Conservation (phyloP, 352 stramenopile genomes). For the Pythium aquatile region DNA sequence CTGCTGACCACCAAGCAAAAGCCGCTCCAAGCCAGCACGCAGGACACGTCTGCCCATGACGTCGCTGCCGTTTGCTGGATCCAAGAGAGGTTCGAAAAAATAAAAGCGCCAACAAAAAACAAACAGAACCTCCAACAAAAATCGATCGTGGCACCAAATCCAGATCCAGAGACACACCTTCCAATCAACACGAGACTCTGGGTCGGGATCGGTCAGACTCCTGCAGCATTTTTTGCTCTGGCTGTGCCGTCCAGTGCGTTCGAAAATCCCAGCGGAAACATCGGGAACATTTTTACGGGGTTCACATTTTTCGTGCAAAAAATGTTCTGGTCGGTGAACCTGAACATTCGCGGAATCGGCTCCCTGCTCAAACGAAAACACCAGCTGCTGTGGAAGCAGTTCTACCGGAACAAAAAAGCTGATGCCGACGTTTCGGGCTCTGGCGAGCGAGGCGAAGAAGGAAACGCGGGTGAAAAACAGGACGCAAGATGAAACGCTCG, state of each 20-base stretch:
- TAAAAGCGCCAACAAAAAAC: conserved; percentile 1
- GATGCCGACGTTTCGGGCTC: conserved; percentile 25
- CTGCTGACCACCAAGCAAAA: conserved; percentile 11
- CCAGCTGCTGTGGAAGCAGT: conserved; percentile 17
- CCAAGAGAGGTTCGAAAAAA: conserved; percentile 15
- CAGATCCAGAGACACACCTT: neutral
- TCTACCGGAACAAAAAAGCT: conserved; percentile 21
- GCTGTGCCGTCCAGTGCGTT: neutral
- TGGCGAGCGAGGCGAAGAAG: neutral
- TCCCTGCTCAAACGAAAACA: conserved; percentile 18
- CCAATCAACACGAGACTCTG: neutral
- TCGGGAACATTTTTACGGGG: neutral
- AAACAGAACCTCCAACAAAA: neutral
- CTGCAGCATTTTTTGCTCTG: neutral
- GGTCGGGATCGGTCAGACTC: neutral
- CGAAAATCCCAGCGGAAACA: neutral
- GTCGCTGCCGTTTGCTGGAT: neutral
- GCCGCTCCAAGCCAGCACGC: neutral
- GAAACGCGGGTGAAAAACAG: conserved; percentile 9
- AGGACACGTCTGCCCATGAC: conserved; percentile 3
- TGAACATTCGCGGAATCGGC: conserved; percentile 26
- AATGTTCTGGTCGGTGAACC: neutral
- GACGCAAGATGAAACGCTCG: conserved; percentile 21
- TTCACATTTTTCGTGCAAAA: neutral
- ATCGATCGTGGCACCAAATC: neutral